Percentiles rank a stretch among this genome's conserved stretches.
Conservation (phyloP, 2,329 filamentous ascomycete genomes). For the Curvularia sp. region DNA sequence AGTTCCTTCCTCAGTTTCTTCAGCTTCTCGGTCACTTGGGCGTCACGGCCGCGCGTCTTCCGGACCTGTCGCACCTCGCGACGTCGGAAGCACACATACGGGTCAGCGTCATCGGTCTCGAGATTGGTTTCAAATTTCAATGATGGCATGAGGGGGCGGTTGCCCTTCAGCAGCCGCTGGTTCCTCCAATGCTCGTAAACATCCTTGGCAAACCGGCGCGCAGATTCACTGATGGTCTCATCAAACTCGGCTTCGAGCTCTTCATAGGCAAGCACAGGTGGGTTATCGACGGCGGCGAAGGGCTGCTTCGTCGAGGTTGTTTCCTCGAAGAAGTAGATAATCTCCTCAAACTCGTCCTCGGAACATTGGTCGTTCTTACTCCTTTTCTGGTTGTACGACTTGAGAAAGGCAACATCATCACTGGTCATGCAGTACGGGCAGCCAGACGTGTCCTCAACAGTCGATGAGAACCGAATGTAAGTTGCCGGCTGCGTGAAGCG, state of each 20-base stretch:
- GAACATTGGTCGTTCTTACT: conserved; percentile 70
- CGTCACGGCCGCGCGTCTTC: conserved; percentile 92
- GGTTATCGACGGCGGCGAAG: conserved; percentile 87
- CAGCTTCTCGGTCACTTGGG: conserved; percentile 91
- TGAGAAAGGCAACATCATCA: conserved; percentile 86
- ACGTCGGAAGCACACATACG: conserved; percentile 96
- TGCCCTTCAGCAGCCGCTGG: conserved; percentile 69
- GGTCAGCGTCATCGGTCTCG: conserved; percentile 93
- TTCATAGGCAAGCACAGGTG: conserved; percentile 69
- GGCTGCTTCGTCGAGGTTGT: conserved; percentile 83
- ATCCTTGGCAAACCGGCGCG: conserved; percentile 71
- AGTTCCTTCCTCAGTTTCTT: conserved; percentile 90
- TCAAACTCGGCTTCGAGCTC: conserved; percentile 70
- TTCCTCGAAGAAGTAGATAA: conserved; percentile 95
- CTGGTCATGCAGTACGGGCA: conserved; percentile 93
- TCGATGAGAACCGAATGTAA: conserved; percentile 97
- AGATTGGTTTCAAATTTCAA: conserved; percentile 95
- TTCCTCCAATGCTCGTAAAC: conserved; percentile 91
- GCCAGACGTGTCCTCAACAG: conserved; percentile 92
- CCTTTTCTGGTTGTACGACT: conserved; percentile 80
- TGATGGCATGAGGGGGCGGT: conserved; percentile 74
- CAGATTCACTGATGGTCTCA: conserved; percentile 61
- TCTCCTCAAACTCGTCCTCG: conserved; percentile 90
- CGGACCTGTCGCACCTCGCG: conserved; percentile 92
- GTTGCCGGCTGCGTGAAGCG: conserved; percentile 83